Evolutionary conservation across 495 filamentous ascomycete species (phyloP), one percentile per base, ranked within the genome.

Genomic region (Opeltia flavorubescens): DNA sequence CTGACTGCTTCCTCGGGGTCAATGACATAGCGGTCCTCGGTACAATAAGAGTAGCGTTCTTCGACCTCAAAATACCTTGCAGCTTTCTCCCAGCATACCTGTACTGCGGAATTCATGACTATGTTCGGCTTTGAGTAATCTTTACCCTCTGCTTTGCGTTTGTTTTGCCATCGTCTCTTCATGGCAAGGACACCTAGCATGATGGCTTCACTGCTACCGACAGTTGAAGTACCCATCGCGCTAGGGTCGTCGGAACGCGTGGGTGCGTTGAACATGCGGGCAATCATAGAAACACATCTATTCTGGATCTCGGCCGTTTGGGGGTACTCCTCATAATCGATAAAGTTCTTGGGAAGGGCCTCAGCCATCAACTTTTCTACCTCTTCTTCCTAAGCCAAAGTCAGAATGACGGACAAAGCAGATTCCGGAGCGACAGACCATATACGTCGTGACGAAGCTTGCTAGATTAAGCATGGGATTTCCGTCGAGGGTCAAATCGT

Each of bases 11-110:
- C 66, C 55, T 79, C 65, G 7, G 88, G 88, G 62, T 95, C 88
- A 56, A 95, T 89, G 30, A 91, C 83, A 56, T 76, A 94, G 50
- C 88, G 80, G 5, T 81, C 74, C 13, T 74, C 66, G 2, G 83
- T 86, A 66, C 87, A 94, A 66, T 81, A 91, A 43, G 89, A 83
- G 47, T 84, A 84, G 61, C 80, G 81, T 69, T 94, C 87, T 59
- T 94, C 87, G 36, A 93, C 72, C 50, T 95, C 88, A 54, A 95
- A 93, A 68, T 95, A 95, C 24, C 88, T 74, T n/a, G 86, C 81
- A 0, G 88, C 88, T 65, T 94, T 94, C 67, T 94, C 87, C 87
- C 87, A 94, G 72, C 86, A 93, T 21, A 94, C 88, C 66, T 95
- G 88, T 1, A 94, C 88, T 25, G 88, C 86, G 20, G 83, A 82